Conservation (phyloP, 306 rosid genomes). For the Quercus aquifolioides region DNA sequence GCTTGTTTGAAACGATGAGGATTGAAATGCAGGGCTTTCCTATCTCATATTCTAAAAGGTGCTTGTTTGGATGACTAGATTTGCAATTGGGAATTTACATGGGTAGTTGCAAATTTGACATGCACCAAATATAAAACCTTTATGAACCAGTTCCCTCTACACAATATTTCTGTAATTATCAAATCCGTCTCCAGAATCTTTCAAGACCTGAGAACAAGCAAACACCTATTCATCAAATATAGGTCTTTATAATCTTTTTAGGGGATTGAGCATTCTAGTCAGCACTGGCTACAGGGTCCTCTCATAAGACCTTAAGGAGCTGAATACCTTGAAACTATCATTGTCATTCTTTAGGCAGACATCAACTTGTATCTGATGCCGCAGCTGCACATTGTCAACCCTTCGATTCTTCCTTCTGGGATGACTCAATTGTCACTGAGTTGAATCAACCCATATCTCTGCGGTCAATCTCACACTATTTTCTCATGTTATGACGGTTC, state of each 20-base stretch:
- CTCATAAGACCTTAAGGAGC: background rate
- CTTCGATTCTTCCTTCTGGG: background rate
- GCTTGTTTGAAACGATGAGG: background rate
- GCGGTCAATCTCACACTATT: background rate
- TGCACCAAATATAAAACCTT: background rate
- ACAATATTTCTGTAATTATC: background rate
- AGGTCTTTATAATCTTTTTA: background rate
- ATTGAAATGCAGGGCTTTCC: background rate
- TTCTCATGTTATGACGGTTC: background rate
- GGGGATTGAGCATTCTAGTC: background rate
- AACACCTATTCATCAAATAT: too few relatives aligned
- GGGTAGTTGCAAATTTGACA: background rate
- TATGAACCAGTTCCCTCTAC: background rate
- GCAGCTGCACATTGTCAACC: background rate
- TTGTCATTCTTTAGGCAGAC: background rate
- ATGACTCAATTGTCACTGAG: background rate
- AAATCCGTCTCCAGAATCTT: background rate
- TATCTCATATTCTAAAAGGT: background rate
- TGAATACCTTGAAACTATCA: background rate
- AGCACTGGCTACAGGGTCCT: background rate
- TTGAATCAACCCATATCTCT: background rate
- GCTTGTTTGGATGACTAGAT: background rate
- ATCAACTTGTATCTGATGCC: background rate
- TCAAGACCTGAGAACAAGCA: background rate
- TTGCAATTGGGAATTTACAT: background rate